Evolutionary conservation across 2,329 filamentous ascomycete genomes (phyloP).

Genomic region (Biscogniauxia marginata): DNA sequence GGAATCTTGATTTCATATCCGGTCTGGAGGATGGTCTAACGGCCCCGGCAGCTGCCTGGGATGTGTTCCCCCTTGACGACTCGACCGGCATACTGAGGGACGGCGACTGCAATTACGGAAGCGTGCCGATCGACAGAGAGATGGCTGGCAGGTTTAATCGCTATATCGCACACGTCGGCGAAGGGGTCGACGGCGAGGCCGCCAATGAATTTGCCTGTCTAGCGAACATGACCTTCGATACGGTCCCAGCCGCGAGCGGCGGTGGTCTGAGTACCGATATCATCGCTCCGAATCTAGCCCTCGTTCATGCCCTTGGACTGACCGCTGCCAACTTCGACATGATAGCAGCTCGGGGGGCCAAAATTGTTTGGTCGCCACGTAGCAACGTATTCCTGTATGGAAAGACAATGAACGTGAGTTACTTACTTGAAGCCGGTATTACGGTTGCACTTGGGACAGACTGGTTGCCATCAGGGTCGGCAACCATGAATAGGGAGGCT

Average conservation of each 20-base stretch:
- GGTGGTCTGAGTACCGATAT: constrained; percentile 27
- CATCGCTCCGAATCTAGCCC: constrained; percentile 24
- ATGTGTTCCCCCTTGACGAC: constrained; percentile 30
- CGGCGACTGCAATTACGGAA: constrained; percentile 31
- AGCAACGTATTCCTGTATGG: constrained; percentile 32
- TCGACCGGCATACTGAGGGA: constrained; percentile 19
- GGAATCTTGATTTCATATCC: constrained; percentile 28
- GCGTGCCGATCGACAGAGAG: constrained; percentile 13
- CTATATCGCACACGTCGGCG: constrained; percentile 29
- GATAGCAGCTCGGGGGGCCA: constrained; percentile 27
- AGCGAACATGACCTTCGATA: constrained; percentile 25
- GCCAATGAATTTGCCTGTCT: constrained; percentile 31
- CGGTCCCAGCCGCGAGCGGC: constrained; percentile 12
- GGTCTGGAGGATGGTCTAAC: constrained; percentile 23
- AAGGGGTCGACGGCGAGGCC: constrained; percentile 28
- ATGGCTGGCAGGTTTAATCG: constrained; percentile 14
- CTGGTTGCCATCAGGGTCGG: constrained; percentile 30
- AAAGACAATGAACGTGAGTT: constrained; percentile 26
- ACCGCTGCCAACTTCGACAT: constrained; percentile 23
- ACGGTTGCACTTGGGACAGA: constrained; percentile 32
- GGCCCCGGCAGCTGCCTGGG: constrained; percentile 16
- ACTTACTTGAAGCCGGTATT: constrained; percentile 25
- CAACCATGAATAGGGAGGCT: constrained; percentile 29
- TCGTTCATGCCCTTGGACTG: constrained; percentile 30
- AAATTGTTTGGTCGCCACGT: constrained; percentile 30